Evolutionary conservation across 2,329 filamentous ascomycete genomes (phyloP), one percentile per base, ranked within the genome.

Genomic region (Arthrinium phaeospermum): DNA sequence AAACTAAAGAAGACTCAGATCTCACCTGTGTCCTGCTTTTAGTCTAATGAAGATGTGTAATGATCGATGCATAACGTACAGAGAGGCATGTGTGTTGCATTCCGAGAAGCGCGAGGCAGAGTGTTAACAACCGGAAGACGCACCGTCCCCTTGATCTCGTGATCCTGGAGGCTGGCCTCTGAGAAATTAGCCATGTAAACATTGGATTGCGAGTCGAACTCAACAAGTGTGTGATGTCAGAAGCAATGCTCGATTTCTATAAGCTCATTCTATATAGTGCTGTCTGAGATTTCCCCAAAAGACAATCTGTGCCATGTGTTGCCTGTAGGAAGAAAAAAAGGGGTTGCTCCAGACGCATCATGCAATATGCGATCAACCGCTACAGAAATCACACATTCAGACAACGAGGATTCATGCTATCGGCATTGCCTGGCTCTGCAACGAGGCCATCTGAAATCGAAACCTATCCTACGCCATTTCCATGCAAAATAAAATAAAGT

Each of bases 401-500:
- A 41, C 34, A 41, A 64, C 34, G n/a, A 41, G 34, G 19, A 64
- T 41, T n/a, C 30, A 64, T 41, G 34, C n/a, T n/a, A 64, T 64
- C 34, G 19, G 34, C 19, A 22, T 24, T n/a, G 34, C 34, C 57
- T 64, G 19, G n/a, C 16, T 41, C n/a, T 19, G 22, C 19, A 14
- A 64, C 34, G 57, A n/a, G 19, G 34, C 34, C 57, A n/a, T 64
- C 34, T 41, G 30, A 41, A 64, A 41, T 64, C 30, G 30, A 64
- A 61, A 64, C 57, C 57, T 64, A 64, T 41, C 70, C 45, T 68
- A 68, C 70, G 70, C 70, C 70, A 51, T 46, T 22, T 68, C 69
- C 49, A 70, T 51, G 67, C 47, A 67, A 68, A 64, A 69, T 45
- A 46, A 41, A 41, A 41, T 19, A 51, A 67, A 72, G 64, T 44